Evolutionary conservation across 2,329 filamentous ascomycete species (phyloP).

Genomic region (Neonectria punicea): DNA sequence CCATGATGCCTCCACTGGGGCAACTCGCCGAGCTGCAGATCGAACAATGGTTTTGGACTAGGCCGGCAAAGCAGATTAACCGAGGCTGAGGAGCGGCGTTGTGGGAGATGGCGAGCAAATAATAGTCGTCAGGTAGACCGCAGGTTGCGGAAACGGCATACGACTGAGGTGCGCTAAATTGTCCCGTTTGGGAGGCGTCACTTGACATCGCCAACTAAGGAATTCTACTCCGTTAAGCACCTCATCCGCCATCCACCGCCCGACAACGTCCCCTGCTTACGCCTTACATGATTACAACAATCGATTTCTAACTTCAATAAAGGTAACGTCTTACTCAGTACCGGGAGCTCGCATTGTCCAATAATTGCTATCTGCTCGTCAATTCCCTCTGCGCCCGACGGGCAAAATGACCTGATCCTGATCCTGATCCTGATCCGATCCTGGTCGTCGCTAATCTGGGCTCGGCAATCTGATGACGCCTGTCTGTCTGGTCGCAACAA

Average conservation of each 20-base stretch:
- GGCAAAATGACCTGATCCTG: constrained; percentile 1
- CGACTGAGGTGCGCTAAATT: constrained; percentile 28
- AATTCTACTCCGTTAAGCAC: background rate
- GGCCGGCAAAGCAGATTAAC: constrained; percentile 8
- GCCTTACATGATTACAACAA: background rate
- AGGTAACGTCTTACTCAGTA: background rate
- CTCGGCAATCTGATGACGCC: constrained; percentile 8
- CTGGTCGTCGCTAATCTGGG: constrained; percentile 21
- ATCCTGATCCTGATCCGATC: constrained; percentile 4
- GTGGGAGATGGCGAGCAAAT: constrained; percentile 26
- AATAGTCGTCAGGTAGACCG: constrained; percentile 4
- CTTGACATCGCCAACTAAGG: constrained; percentile 30
- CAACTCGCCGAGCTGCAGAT: background rate
- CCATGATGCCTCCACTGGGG: constrained; percentile 35
- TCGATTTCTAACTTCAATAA: background rate
- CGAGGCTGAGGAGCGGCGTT: constrained; percentile 11
- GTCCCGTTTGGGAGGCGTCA: constrained; percentile 27
- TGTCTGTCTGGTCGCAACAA: background rate
- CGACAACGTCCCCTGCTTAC: background rate
- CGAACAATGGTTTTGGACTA: background rate
- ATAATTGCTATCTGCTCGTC: background rate
- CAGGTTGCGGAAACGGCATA: background rate
- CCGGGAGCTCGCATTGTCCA: background rate
- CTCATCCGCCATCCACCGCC: background rate
- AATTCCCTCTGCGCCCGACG: background rate